These are phyloP conservation scores for Plectosphaerella cucumerina DNA, from an alignment of 2,329 filamentous ascomycete genomes.

Conservation along the genomic window DNA sequence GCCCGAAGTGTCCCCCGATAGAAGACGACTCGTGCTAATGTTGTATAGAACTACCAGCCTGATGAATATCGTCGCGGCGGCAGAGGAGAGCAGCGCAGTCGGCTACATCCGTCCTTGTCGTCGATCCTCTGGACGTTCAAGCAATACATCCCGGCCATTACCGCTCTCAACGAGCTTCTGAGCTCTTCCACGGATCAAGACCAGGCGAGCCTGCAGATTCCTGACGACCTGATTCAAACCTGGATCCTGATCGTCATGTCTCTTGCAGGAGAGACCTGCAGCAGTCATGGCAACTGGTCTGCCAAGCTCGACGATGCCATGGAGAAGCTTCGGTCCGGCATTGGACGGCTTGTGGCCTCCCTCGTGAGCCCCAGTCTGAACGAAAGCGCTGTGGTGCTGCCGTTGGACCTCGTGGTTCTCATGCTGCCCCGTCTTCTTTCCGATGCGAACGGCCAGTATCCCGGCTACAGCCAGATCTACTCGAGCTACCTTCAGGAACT, in stretches of 20 bases:
- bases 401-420: conserved; percentile 37
- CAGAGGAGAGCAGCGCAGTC: background rate
- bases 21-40: background rate
- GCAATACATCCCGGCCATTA: background rate
- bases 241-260: conserved; percentile 38
- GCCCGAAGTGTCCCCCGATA: background rate
- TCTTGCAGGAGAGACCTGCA: conserved; percentile 21
- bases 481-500: conserved; percentile 35
- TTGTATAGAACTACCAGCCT: background rate
- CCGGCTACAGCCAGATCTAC: conserved; percentile 36
- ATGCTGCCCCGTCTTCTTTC: conserved; percentile 31
- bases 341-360: conserved; percentile 29
- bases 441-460: conserved; percentile 30
- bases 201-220: conserved; percentile 24
- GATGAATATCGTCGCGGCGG: background rate
- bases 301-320: conserved; percentile 24
- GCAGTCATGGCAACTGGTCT: conserved; percentile 15
- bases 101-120: conserved; percentile 14
- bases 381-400: conserved; percentile 32
- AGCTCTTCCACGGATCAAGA: conserved; percentile 17
- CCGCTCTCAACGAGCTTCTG: conserved; percentile 21
- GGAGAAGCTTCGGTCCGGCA: conserved; percentile 26
- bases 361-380: conserved; percentile 26
- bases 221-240: conserved; percentile 29
- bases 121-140: conserved; percentile 6